These are phyloP conservation scores for Spathaspora girioi DNA, from an alignment of 805 yeast genomes.

Conservation along the genomic window DNA sequence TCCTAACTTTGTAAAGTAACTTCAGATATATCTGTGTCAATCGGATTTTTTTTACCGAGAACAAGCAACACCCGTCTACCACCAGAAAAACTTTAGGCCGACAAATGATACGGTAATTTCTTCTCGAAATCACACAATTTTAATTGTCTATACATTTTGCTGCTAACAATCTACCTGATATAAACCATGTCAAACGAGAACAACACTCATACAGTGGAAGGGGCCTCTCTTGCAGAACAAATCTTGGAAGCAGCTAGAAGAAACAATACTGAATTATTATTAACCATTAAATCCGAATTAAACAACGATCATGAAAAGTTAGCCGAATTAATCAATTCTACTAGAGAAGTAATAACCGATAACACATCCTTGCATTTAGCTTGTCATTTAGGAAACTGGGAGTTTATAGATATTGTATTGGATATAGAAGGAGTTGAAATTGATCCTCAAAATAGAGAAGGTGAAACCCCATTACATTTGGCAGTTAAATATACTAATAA, in stretches of 20 bases:
- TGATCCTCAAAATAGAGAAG: conserved; percentile 74
- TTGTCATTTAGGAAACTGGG: conserved; percentile 79
- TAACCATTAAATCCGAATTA: conserved; percentile 47
- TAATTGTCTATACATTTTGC: background rate
- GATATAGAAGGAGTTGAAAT: conserved; percentile 90
- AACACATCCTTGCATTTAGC: conserved; percentile 82
- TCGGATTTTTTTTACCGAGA: background rate
- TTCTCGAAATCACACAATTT: background rate
- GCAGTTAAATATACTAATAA: conserved; percentile 69
- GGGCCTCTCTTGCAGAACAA: conserved; percentile 75
- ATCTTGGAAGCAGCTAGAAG: conserved; percentile 83
- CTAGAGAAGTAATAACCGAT: conserved; percentile 68
- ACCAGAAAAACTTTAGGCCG: background rate
- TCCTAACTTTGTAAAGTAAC: too few species aligned
- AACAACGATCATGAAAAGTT: conserved; percentile 36
- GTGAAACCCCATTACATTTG: conserved; percentile 85
- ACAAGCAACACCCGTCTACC: background rate
- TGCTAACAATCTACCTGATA: background rate
- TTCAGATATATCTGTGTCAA: background rate
- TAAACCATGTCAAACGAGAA: background rate
- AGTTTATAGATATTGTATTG: conserved; percentile 72
- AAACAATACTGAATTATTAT: conserved; percentile 75
- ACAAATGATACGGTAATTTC: background rate
- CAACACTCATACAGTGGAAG: conserved; percentile 22
- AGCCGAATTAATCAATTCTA: conserved; percentile 55